Evolutionary conservation across 2,329 filamentous ascomycete genomes (phyloP), one percentile per base, ranked within the genome.

Genomic region (Cercospora berteroae): DNA sequence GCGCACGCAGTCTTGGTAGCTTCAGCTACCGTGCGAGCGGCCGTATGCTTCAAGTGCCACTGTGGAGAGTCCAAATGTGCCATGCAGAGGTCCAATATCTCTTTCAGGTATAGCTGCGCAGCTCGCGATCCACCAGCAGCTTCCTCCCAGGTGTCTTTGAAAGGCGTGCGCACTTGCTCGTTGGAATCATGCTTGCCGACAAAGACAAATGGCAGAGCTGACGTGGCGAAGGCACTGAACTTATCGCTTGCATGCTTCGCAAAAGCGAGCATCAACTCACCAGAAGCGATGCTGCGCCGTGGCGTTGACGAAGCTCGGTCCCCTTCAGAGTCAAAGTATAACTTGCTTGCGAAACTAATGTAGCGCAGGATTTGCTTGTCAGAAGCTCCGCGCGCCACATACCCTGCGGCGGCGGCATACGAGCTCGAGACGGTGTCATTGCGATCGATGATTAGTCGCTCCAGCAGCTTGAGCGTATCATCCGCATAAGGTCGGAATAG

Each of bases 351-450:
- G 73, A 85, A 87, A 4, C 81, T 75, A 57, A 86, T 82, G 3
- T 86, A 84, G 48, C 83, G 80, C 23, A 88, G 75, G 13, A 89
- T 80, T 69, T 85, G 84, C 69, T 86, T 84, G 71, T 88, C 85
- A 1, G 85, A 84, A n/a, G 86, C 86, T 10, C 87, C 75, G 20
- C 87, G 88, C 72, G 95, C 85, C 64, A 98, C 84, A 77, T 98
- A 98, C 0, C 94, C 95, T 23, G 93, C 87, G 3, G 94, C 89
- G 63, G 89, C 89, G 20, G 94, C 94, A 77, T 97, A 99, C 2
- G 91, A 91, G 69, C 91, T 90, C 75, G 91, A 94, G 65, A 97
- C 94, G 18, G 96, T 95, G 73, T 97, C 93, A 75, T 99, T 99
- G 70, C 91, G 90, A 77, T 99, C 95, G 60, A 97, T 85, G 1